Percentiles rank a stretch among this genome's conserved stretches.
phyloP scores from a whole-genome alignment of 1,284 basidiomycete species.

The Abortiporus biennis region DNA sequence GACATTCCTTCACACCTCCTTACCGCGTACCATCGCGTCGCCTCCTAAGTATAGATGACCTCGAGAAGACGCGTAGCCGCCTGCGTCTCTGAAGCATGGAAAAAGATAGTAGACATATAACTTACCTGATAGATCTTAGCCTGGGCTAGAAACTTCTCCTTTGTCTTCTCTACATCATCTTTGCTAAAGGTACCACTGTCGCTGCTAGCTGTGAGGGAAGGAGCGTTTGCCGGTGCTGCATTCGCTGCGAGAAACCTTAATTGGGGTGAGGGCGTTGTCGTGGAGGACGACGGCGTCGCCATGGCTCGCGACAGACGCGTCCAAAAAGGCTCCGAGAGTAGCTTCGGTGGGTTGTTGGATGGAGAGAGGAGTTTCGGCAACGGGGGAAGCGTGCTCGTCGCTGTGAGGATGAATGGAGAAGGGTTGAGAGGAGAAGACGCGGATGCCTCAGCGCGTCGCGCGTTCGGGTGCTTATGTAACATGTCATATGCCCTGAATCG shows the following conservation, averaged over 20 bases:
- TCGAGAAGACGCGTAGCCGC: conserved; percentile 14
- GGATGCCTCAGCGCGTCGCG: conserved; percentile 6
- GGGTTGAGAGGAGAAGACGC: conserved; percentile 5
- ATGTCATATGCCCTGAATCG: not conserved
- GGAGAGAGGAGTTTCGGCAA: too few species aligned
- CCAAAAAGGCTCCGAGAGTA: too few species aligned
- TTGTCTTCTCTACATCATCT: conserved; percentile 55
- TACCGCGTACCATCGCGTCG: conserved; percentile 1
- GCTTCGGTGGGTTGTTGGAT: too few species aligned
- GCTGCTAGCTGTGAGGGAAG: conserved; percentile 13
- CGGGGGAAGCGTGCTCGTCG: not conserved
- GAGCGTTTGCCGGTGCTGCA: conserved; percentile 25
- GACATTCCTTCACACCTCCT: not conserved
- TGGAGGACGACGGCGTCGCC: conserved; percentile 71
- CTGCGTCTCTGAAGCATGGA: conserved; percentile 38
- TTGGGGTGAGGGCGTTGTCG: conserved; percentile 72
- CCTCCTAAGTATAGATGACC: not conserved
- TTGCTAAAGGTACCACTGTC: conserved; percentile 38
- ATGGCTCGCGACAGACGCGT: conserved; percentile 33
- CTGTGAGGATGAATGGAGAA: not conserved
- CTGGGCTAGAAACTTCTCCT: conserved; percentile 67
- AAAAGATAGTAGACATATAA: conserved; percentile 20
- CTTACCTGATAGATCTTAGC: conserved; percentile 73
- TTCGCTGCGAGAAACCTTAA: conserved; percentile 48
- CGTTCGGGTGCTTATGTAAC: conserved; percentile 3